Percentiles rank a stretch among this genome's conserved stretches.
Conservation (phyloP, 202 grass and related monocot genomes). For the Digitaria exilis region DNA sequence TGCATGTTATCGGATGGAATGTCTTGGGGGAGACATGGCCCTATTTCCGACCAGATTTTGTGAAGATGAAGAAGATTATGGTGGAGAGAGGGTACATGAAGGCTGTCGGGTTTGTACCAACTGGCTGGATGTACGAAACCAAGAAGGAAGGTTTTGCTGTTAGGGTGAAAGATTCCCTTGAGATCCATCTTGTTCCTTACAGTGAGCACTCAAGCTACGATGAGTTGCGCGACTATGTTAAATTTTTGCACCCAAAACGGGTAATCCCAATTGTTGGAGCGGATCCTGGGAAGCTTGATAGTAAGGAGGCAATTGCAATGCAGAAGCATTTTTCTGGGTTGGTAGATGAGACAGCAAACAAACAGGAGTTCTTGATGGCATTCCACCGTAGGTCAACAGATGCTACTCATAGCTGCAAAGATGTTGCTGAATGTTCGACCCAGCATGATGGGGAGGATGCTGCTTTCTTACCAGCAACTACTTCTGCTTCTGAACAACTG, state of each 20-base stretch:
- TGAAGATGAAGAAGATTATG: conserved; percentile 90
- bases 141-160: conserved; percentile 83
- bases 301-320: conserved; percentile 70
- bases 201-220: conserved; percentile 93
- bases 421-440: conserved; percentile 31
- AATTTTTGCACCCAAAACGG: conserved; percentile 75
- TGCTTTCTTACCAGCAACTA: conserved; percentile 19
- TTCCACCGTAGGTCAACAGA: conserved; percentile 54
- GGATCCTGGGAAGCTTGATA: conserved; percentile 67
- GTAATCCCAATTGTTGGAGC: conserved; percentile 84
- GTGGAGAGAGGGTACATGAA: conserved; percentile 68
- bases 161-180: conserved; percentile 75
- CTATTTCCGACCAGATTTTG: conserved; percentile 86
- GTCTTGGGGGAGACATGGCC: conserved; percentile 94
- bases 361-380: conserved; percentile 78
- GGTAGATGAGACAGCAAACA: conserved; percentile 90
- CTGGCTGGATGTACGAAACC: conserved; percentile 89
- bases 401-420: conserved; percentile 30
- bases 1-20: conserved; percentile 86
- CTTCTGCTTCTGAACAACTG: conserved; percentile 32
- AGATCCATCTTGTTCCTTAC: conserved; percentile 93
- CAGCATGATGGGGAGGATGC: conserved; percentile 37
- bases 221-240: conserved; percentile 77
- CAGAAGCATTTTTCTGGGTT: conserved; percentile 89
- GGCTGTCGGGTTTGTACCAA: conserved; percentile 85